Evolutionary conservation across 2,329 filamentous ascomycete species (phyloP), one percentile per base, ranked within the genome.

Genomic region (Podosphaera fusca): DNA sequence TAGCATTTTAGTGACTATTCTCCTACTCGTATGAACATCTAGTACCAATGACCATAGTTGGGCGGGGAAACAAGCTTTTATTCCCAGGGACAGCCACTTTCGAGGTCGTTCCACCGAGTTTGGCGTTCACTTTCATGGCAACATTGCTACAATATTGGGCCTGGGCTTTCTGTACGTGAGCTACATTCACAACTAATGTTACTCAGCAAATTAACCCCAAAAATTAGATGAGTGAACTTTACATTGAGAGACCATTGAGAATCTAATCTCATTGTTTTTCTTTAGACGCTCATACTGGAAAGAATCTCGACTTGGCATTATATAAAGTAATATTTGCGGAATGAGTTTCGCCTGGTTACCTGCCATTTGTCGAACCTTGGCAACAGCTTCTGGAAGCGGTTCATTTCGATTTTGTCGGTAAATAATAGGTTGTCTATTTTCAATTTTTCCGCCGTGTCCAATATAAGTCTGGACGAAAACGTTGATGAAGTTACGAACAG

Each of bases 121-220:
- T 98, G 2, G 87, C 85, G 64, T 98, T 96, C 62, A 98, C 81
- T 72, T 98, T 98, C 87, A 98, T 92, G 61, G 81, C 78, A 0
- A 98, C 87, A 60, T 98, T 98, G 0, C 86, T 92, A 64, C 86
- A 84, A 69, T 96, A 96, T 64, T 98, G 92, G 0, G 76, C 76
- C 30, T 84, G 79, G 14, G 78, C 79, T 67, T 83, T 84, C 42
- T 71, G 64, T 0, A 90, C 85, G 59, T 94, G 84, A 0, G 71
- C 71, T 2, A 74, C 72, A 61, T 88, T 82, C n/a, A 96, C 67
- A 60, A 89, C 84, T 67, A 36, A n/a, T 49, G 1, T 36, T 2
- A 30, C 58, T 57, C 30, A 29, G 14, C 12, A 33, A 36, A 35
- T 36, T 3, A 36, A n/a, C 35, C 31, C 49, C 5, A n/a, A 30